phyloP scores from a whole-genome alignment of 202 grass and related monocot species.

The Hordeum pubiflorum region DNA sequence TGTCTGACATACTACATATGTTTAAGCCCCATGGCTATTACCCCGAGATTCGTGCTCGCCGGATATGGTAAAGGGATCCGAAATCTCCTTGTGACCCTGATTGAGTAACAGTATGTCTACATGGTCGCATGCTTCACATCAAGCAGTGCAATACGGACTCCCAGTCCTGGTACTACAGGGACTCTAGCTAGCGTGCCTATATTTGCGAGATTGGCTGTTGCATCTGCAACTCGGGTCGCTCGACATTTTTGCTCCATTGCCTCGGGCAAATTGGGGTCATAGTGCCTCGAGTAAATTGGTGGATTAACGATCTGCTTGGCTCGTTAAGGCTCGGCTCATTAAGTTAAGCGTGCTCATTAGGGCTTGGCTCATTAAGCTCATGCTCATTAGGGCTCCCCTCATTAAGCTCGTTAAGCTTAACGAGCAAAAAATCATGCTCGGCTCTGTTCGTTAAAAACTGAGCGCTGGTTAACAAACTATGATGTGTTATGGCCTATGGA shows the following conservation, averaged over 20 bases:
- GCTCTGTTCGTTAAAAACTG: no score
- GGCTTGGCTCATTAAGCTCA: no score
- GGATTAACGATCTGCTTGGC: no score
- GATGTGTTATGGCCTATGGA: no score
- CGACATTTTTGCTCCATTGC: background rate
- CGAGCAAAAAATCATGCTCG: no score
- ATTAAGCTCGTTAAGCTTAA: no score
- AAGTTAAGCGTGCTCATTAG: no score
- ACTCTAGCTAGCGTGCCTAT: background rate
- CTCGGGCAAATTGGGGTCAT: no score
- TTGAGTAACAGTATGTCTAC: background rate
- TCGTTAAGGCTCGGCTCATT: no score
- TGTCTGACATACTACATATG: conserved; percentile 17
- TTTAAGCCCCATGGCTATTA: background rate
- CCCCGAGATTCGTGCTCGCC: background rate
- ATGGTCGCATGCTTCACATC: background rate
- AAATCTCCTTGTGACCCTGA: background rate
- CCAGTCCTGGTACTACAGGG: background rate
- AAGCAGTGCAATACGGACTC: background rate
- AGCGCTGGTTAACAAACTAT: no score
- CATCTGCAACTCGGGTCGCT: background rate
- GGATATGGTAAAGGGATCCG: background rate
- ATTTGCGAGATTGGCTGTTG: background rate
- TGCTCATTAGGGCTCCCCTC: no score
- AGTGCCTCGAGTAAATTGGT: no score